Evolutionary conservation across 805 yeast species (phyloP), one percentile per base, ranked within the genome.

Genomic region (Yamadazyma phyllophila): DNA sequence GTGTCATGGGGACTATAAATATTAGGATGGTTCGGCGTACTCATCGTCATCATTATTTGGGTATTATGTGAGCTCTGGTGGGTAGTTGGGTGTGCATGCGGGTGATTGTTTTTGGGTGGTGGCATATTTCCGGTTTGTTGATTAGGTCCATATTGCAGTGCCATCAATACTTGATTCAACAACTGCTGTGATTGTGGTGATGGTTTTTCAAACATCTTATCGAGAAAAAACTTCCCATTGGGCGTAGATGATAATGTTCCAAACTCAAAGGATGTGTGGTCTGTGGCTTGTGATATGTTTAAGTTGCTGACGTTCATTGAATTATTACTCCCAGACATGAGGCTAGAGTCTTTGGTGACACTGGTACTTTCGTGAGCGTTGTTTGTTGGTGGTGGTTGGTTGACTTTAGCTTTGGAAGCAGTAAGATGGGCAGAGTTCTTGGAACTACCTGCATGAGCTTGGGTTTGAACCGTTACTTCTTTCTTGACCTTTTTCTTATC

Each of bases 1-100:
- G 26, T 29, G n/a, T 53, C 43, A 31, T 54, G 43, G 2, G 58
- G 56, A 14, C 49, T 48, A 46, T 62, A 65, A 45, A 65, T 51
- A 43, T 55, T 57, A 29, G 61, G 68, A 48, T 67, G 73, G 45
- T 67, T 73, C 3, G 76, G 76, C 5, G 76, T 71, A 41, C 74
- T 69, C 73, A 71, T 67, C 62, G 65, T 67, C 67, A 62, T 59
- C 51, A 48, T 48, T 20, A 41, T 24, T 43, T 45, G 49, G 39
- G 39, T 37, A 36, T 40, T 47, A 11, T 34, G 36, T 32, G 33
- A 36, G 13, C 13, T 16, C 4, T 16, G 16, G 31, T 37, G 47
- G 44, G 26, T 30, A 27, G n/a, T 20, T 30, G 24, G 45, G 11
- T n/a, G n/a, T n/a, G 32, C 2, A 14, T n/a, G 17, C 7, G 37